Evolutionary conservation across 768 basidiomycete genomes (phyloP).

Genomic region (Leucosporidium creatinivorum): DNA sequence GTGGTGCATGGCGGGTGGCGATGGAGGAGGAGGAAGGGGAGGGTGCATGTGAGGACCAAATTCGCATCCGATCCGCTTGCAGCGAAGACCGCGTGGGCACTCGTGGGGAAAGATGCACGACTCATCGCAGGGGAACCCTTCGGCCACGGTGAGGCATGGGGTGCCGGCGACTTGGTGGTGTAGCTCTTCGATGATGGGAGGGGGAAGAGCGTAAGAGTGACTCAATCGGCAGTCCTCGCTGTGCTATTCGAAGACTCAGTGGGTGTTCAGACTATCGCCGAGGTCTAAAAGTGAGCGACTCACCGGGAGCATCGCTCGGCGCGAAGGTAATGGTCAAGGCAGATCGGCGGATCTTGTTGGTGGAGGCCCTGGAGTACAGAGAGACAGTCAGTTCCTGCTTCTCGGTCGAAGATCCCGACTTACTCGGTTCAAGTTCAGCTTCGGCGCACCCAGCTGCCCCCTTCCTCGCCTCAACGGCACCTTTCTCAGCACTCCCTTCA

Average conservation of each 20-base stretch:
- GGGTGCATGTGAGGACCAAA: not conserved
- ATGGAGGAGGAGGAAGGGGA: not conserved
- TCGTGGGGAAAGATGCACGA: not conserved
- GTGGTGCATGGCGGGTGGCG: not conserved
- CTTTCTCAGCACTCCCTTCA: not conserved
- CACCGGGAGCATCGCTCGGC: not conserved
- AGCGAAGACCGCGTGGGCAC: not conserved
- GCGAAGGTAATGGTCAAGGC: conserved; percentile 14
- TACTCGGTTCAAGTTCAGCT: conserved; percentile 3
- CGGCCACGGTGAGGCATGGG: not conserved
- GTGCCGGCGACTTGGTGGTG: not conserved
- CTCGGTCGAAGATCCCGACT: not conserved
- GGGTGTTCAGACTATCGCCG: too few relatives aligned
- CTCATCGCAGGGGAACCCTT: not conserved
- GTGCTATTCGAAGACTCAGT: not conserved
- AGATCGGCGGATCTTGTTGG: conserved; percentile 9
- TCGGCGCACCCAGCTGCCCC: not conserved
- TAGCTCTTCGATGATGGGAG: not conserved
- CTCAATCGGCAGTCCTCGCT: not conserved
- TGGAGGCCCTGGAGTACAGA: too few relatives aligned
- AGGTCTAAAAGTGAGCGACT: not conserved
- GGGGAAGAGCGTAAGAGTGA: not conserved
- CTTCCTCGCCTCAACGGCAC: not conserved
- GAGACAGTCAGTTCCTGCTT: too few relatives aligned
- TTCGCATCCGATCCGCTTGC: not conserved